Percentiles rank a stretch among this genome's conserved stretches.
Conservation (phyloP, 352 stramenopile species). For the Globisporangium camurandrum region DNA sequence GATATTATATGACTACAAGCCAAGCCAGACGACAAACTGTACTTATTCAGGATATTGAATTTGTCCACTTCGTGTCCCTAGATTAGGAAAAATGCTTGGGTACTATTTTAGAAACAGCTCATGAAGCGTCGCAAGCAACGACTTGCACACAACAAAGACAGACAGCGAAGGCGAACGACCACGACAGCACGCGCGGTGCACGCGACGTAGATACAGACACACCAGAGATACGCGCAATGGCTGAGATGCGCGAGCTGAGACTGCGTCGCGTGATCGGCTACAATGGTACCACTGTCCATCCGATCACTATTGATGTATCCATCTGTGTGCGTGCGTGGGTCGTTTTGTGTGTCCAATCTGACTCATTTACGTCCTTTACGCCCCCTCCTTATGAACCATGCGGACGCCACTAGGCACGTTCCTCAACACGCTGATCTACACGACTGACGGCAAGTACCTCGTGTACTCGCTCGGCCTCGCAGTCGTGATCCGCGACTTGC, state of each 20-base stretch:
- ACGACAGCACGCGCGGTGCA: too few relatives aligned
- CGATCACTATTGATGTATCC: not conserved
- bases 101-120: too few relatives aligned
- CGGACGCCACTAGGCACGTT: conserved; percentile 24
- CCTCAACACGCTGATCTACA: conserved; percentile 72
- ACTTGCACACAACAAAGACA: too few relatives aligned
- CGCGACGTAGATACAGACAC: not conserved
- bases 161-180: not conserved
- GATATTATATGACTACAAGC: too few relatives aligned
- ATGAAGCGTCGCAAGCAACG: too few relatives aligned
- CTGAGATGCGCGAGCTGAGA: conserved; percentile 64
- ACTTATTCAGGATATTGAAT: too few relatives aligned
- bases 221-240: conserved; percentile 25
- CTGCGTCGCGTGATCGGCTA: conserved; percentile 75
- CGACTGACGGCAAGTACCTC: conserved; percentile 69
- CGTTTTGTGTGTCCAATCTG: too few relatives aligned
- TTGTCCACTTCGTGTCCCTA: too few relatives aligned
- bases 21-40: too few relatives aligned
- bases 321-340: not conserved
- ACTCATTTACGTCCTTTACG: too few relatives aligned
- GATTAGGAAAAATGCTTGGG: too few relatives aligned
- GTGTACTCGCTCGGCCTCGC: conserved; percentile 84
- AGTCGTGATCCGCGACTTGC: conserved; percentile 79
- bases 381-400: not conserved
- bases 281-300: conserved; percentile 34